Conservation (phyloP, 768 basidiomycete genomes). For the Mycena vulgaris region DNA sequence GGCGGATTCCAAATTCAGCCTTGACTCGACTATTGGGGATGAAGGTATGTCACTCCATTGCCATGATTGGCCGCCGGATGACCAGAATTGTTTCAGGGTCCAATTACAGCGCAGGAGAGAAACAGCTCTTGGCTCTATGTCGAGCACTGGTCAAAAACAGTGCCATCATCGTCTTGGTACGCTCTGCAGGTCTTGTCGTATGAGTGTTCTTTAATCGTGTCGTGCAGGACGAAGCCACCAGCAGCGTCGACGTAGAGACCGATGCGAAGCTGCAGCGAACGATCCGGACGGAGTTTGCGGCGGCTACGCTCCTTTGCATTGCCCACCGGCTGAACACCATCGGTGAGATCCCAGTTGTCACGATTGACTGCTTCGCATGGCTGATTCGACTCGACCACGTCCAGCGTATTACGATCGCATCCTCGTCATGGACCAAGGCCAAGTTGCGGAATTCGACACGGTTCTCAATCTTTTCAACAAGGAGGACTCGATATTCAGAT, state of each 20-base stretch:
- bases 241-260: constrained; percentile 74
- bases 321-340: constrained; percentile 75
- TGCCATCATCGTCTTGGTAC: constrained; percentile 69
- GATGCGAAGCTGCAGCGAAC: constrained; percentile 75
- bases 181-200: constrained; percentile 32
- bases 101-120: constrained; percentile 80
- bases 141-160: constrained; percentile 75
- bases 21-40: constrained; percentile 73
- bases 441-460: constrained; percentile 81
- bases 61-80: neutral
- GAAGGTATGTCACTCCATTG: constrained; percentile 61
- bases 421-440: constrained; percentile 80
- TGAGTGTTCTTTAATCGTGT: neutral
- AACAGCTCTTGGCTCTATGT: constrained; percentile 74
- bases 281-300: constrained; percentile 72
- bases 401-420: constrained; percentile 77
- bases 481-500: constrained; percentile 76
- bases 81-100: constrained; percentile 52
- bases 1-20: constrained; percentile 77
- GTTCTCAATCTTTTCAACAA: constrained; percentile 77
- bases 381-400: constrained; percentile 15
- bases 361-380: constrained; percentile 14
- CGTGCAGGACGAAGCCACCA: constrained; percentile 73
- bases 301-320: constrained; percentile 69
- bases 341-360: constrained; percentile 51